phyloP scores from a whole-genome alignment of 1,284 basidiomycete genomes.

The Tilletia horrida region DNA sequence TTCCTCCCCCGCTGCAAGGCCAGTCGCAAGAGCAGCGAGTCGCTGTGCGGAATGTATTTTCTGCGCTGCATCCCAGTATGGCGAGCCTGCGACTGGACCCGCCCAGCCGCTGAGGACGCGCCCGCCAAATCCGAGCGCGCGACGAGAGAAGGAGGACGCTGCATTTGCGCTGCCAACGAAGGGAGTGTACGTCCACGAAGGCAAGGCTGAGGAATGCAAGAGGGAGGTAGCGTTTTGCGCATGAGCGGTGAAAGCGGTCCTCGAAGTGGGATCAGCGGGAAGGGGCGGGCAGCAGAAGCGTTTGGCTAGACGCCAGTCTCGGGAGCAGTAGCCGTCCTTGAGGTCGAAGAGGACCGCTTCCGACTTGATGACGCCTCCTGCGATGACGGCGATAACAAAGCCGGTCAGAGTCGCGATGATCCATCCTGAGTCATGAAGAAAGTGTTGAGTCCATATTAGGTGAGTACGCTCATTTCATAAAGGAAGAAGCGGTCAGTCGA shows the following conservation, averaged over 20 bases:
- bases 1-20: conserved; percentile 19
- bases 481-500: not conserved
- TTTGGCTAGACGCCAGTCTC: conserved; percentile 70
- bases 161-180: conserved; percentile 12
- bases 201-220: not conserved
- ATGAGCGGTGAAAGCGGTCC: not conserved
- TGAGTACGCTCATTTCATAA: not conserved
- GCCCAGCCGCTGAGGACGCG: conserved; percentile 41
- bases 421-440: conserved; percentile 65
- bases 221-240: conserved; percentile 3
- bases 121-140: conserved; percentile 11
- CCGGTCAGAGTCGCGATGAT: conserved; percentile 73
- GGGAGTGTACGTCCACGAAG: conserved; percentile 25
- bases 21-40: conserved; percentile 22
- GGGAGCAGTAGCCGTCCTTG: conserved; percentile 82
- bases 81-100: conserved; percentile 42
- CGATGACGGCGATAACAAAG: conserved; percentile 59
- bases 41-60: conserved; percentile 16
- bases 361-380: conserved; percentile 78
- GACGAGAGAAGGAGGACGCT: not conserved
- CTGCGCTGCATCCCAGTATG: conserved; percentile 27
- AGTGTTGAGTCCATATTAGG: not conserved
- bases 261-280: conserved; percentile 32
- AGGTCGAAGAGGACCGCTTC: conserved; percentile 65
- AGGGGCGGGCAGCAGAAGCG: conserved; percentile 70